phyloP scores from a whole-genome alignment of 208 protist species.

The Lotmaria passim region DNA sequence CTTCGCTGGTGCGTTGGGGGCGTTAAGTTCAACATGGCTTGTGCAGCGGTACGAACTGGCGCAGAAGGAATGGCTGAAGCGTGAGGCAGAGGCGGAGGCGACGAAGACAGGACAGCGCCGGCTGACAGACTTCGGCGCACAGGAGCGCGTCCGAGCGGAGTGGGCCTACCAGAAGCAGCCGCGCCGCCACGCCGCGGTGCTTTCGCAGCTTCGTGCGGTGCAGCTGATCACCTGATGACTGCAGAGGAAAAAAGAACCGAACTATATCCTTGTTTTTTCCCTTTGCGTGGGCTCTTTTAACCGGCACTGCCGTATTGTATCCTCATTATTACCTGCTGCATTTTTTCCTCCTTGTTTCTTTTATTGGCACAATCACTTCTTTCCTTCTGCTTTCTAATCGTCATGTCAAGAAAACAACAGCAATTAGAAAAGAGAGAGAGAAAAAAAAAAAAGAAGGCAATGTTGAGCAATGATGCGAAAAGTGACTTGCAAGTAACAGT shows the following conservation, averaged over 20 bases:
- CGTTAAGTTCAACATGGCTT: constrained; percentile 56
- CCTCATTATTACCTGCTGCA: too few relatives aligned
- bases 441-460: too few relatives aligned
- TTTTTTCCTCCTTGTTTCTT: neutral
- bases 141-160: constrained; percentile 24
- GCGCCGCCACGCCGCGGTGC: constrained; percentile 37
- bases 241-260: neutral
- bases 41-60: constrained; percentile 66
- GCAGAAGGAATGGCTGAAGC: constrained; percentile 42
- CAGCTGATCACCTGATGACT: constrained; percentile 13
- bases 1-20: constrained; percentile 59
- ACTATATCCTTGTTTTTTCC: neutral
- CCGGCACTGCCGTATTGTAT: too few relatives aligned
- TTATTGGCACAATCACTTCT: neutral
- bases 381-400: too few relatives aligned
- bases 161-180: constrained; percentile 72
- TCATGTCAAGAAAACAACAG: too few relatives aligned
- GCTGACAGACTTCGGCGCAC: constrained; percentile 58
- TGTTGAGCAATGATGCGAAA: too few relatives aligned
- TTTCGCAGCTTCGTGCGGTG: constrained; percentile 54
- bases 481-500: too few relatives aligned
- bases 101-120: constrained; percentile 32
- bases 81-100: constrained; percentile 20
- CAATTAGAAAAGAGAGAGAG: too few relatives aligned
- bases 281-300: neutral